phyloP scores from a whole-genome alignment of 768 basidiomycete species.

The Gelatoporia subvermispora region DNA sequence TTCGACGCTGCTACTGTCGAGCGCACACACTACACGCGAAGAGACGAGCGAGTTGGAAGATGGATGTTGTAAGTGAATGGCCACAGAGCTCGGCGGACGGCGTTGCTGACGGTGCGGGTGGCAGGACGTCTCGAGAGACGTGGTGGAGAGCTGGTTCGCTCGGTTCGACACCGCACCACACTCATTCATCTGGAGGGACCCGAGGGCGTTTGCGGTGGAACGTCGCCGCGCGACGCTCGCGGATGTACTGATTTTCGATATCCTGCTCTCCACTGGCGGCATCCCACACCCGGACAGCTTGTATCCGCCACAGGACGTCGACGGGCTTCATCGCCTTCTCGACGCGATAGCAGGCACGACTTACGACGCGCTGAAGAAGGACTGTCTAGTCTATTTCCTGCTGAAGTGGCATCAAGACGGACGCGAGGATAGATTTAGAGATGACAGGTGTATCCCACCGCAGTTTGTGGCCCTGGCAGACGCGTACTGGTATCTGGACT shows the following conservation, averaged over 20 bases:
- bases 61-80: too few relatives aligned
- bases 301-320: constrained; percentile 62
- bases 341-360: constrained; percentile 53
- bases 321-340: constrained; percentile 51
- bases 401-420: constrained; percentile 76
- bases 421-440: constrained; percentile 45
- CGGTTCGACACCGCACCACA: constrained; percentile 48
- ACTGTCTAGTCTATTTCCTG: constrained; percentile 76
- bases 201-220: constrained; percentile 53
- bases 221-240: constrained; percentile 55
- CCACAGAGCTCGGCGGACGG: too few relatives aligned
- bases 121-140: too few relatives aligned
- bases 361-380: constrained; percentile 76
- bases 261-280: constrained; percentile 62
- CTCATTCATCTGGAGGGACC: constrained; percentile 56
- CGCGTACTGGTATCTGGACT: constrained; percentile 82
- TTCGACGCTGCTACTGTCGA: too few relatives aligned
- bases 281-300: constrained; percentile 53
- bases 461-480: constrained; percentile 74
- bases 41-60: too few relatives aligned
- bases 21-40: too few relatives aligned
- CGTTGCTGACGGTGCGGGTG: too few relatives aligned
- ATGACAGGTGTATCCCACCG: constrained; percentile 61
- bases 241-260: constrained; percentile 69
- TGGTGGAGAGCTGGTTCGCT: not conserved